A percentile compares a stretch with the other conserved stretches of the same genome.
Evolutionary conservation across 352 stramenopile species (phyloP).

Genomic region (Globisporangium recalcitrans): DNA sequence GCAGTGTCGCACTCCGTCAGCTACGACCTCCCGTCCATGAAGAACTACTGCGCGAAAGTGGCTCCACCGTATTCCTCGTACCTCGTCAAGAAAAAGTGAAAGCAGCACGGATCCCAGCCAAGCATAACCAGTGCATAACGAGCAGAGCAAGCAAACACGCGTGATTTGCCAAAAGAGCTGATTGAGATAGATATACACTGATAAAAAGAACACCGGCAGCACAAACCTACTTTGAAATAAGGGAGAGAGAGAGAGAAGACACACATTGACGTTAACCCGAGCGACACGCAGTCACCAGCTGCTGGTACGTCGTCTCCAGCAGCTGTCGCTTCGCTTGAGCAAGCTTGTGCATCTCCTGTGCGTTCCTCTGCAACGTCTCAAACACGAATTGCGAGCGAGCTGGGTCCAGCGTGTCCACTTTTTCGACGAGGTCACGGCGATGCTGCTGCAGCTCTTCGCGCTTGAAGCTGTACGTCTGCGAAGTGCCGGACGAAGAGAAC

Average conservation of each 20-base stretch:
- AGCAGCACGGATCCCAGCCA: neutral
- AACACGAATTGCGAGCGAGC: conserved; percentile 61
- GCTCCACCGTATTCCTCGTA: conserved; percentile 64
- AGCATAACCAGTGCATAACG: neutral
- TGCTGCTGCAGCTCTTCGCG: conserved; percentile 46
- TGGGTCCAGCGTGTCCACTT: conserved; percentile 58
- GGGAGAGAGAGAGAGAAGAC: neutral
- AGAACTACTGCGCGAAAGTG: conserved; percentile 52
- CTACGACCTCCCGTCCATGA: conserved; percentile 66
- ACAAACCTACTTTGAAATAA: neutral
- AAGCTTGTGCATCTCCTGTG: conserved; percentile 69
- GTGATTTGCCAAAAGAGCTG: conserved; percentile 1
- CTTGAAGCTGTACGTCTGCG: conserved; percentile 33
- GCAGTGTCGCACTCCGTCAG: conserved; percentile 15
- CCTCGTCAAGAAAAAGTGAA: conserved; percentile 16
- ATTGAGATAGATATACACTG: conserved; percentile 4
- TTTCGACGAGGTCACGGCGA: conserved; percentile 44
- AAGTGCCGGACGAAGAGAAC: conserved; percentile 13
- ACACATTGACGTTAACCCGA: conserved; percentile 10
- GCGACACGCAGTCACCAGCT: conserved; percentile 38
- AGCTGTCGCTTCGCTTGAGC: conserved; percentile 62
- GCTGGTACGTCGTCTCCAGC: conserved; percentile 55
- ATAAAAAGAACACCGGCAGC: conserved; percentile 3
- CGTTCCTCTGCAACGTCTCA: conserved; percentile 60
- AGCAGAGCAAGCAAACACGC: neutral